These are phyloP conservation scores for Cichorium intybus DNA, from an alignment of 140 eudicot species.

Conservation along the genomic window DNA sequence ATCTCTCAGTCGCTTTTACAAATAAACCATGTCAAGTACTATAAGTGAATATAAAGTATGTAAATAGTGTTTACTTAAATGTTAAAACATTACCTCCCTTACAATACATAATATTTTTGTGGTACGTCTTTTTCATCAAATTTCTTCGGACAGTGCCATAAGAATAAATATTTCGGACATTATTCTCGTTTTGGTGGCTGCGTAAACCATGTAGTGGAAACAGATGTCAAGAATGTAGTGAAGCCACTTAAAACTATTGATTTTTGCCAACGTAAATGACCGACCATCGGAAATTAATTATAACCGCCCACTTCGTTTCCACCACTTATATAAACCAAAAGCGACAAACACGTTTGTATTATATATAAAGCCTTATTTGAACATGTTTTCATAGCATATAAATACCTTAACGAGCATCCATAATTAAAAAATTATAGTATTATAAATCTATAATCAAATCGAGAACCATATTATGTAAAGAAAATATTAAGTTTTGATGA, in stretches of 20 bases:
- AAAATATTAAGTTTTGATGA: no score
- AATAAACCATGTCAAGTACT: neutral
- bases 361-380: neutral
- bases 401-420: neutral
- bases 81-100: neutral
- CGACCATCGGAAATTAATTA: conserved; percentile 17
- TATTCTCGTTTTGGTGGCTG: conserved; percentile 11
- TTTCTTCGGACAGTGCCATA: neutral
- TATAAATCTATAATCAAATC: no score
- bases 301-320: conserved; percentile 35
- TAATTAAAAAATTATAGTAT: no score
- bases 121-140: neutral
- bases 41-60: neutral
- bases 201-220: neutral
- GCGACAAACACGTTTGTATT: neutral
- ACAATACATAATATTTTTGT: neutral
- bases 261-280: conserved; percentile 25
- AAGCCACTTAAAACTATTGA: conserved; percentile 17
- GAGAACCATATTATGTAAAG: neutral
- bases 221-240: conserved; percentile 25
- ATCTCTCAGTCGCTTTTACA: neutral
- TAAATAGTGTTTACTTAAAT: neutral
- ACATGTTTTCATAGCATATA: neutral
- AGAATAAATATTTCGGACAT: neutral
- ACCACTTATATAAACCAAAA: conserved; percentile 21